These are phyloP conservation scores for Corallochytrium limacisporum DNA, from an alignment of 78 protist species.

Conservation along the genomic window DNA sequence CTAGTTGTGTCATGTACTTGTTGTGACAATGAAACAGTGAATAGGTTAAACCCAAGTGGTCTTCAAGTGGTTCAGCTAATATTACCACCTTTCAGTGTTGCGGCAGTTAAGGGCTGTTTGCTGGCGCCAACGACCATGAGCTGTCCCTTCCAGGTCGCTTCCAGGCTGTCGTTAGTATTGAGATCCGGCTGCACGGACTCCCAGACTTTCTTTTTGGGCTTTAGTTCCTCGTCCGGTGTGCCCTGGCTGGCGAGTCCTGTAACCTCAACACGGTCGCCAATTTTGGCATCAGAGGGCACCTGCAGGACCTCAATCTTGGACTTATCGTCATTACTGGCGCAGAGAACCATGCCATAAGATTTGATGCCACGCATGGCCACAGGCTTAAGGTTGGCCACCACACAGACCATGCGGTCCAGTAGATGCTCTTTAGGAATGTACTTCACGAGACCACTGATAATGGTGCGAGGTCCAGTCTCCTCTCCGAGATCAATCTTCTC, in stretches of 20 bases:
- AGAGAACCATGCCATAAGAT: constrained; percentile 38
- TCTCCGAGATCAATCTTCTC: constrained; percentile 47
- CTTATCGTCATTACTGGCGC: constrained; percentile 23
- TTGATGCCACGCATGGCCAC: constrained; percentile 29
- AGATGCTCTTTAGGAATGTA: constrained; percentile 2
- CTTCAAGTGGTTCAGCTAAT: too few species aligned
- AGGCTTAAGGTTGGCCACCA: constrained; percentile 40
- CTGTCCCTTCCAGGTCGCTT: too few species aligned
- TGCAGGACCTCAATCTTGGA: constrained; percentile 20
- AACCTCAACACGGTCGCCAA: constrained; percentile 22
- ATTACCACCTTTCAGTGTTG: too few species aligned
- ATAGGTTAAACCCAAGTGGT: too few species aligned
- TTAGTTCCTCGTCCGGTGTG: too few species aligned
- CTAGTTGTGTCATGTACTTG: too few species aligned
- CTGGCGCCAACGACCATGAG: too few species aligned
- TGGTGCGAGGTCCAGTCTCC: constrained; percentile 30
- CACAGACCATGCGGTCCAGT: constrained; percentile 8
- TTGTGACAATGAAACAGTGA: too few species aligned
- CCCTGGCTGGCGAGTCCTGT: too few species aligned
- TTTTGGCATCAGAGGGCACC: background rate
- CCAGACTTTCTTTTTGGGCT: background rate
- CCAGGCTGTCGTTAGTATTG: too few species aligned
- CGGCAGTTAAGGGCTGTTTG: too few species aligned
- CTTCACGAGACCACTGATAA: constrained; percentile 22
- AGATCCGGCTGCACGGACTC: constrained; percentile 6